Base-by-base conservation (phyloP, 495 filamentous ascomycete genomes). In the Bacidia rubella region DNA sequence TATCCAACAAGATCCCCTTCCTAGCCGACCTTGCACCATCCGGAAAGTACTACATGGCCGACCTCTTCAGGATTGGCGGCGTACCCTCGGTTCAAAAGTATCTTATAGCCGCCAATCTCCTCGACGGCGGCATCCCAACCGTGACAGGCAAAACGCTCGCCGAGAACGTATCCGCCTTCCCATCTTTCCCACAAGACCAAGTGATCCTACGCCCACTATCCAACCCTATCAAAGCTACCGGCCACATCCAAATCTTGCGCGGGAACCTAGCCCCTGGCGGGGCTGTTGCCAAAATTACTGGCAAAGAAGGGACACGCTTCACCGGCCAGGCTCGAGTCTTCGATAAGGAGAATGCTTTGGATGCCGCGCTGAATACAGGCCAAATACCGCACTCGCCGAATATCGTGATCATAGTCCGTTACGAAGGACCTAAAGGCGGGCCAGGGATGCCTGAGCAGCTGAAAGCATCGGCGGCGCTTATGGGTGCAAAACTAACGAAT, bases 371-470 rank as follows among this genome's bases (percentile, higher is more conserved):
- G 12, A 77, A 76, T 35, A 72, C 73, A 39, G 84, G 86, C 26
- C 62, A 76, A 49, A 88, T 89, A 56, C 85, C 87, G 29, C 79
- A 75, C 42, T 74, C 77, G 24, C 83, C 89, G 60, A 93, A 93
- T 60, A 74, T 94, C n/a, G 92, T 96, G 11, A 70, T 95, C 39
- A 79, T 96, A 19, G 90, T 98, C 32, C 83, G 92, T 29, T 97
- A 95, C 63, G 92, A 98, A 65, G 92, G 92, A 0, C 92, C 92
- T 4, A 89, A 87, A 64, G 92, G 92, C 61, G 92, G 90, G 0
- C 92, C 92, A 5, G 92, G 92, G 15, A 98, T 98, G 92, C 92
- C 92, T n/a, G 92, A 98, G 67, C 89, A 95, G 70, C 75, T 95
- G 27, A 88, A 84, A 62, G 84, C 92, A 9, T 84, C 78, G 56